Evolutionary conservation across 805 yeast species (phyloP).

Genomic region (Schwanniomyces vanrijiae): DNA sequence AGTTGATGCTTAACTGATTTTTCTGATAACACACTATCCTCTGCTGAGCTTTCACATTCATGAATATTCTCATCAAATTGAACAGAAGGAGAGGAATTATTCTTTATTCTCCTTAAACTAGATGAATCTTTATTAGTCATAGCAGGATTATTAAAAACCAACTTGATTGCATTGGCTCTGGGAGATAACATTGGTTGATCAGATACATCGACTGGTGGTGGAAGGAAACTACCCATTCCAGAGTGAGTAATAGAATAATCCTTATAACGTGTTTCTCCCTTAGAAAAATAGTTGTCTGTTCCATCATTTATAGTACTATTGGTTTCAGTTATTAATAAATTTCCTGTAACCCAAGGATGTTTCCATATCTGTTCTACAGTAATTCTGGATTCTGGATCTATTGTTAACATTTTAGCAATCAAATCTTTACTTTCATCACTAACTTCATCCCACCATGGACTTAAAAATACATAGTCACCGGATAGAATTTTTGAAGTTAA

Average conservation of each 20-base stretch:
- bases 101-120: neutral
- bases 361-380: slow-evolving; percentile 63
- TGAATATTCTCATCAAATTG: slow-evolving; percentile 19
- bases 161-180: slow-evolving; percentile 39
- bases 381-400: slow-evolving; percentile 67
- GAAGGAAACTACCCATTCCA: slow-evolving; percentile 3
- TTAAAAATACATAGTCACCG: slow-evolving; percentile 71
- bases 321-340: neutral
- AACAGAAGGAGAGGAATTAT: slow-evolving; percentile 10
- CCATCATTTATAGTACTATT: neutral
- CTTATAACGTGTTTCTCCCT: neutral
- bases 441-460: slow-evolving; percentile 91
- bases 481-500: slow-evolving; percentile 66
- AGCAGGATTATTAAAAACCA: slow-evolving; percentile 44
- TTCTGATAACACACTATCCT: slow-evolving; percentile 21
- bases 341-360: slow-evolving; percentile 63
- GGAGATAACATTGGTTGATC: slow-evolving; percentile 27
- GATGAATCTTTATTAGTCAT: slow-evolving; percentile 23
- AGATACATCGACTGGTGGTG: neutral
- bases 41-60: slow-evolving; percentile 25
- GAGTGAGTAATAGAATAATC: neutral
- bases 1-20: slow-evolving; percentile 29
- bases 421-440: slow-evolving; percentile 67
- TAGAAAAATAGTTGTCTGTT: slow-evolving; percentile 2
- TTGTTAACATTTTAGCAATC: slow-evolving; percentile 63